Evolutionary conservation across 805 yeast species (phyloP), one percentile per base, ranked within the genome.

Genomic region (Yamadazyma takamatsuzukensis): DNA sequence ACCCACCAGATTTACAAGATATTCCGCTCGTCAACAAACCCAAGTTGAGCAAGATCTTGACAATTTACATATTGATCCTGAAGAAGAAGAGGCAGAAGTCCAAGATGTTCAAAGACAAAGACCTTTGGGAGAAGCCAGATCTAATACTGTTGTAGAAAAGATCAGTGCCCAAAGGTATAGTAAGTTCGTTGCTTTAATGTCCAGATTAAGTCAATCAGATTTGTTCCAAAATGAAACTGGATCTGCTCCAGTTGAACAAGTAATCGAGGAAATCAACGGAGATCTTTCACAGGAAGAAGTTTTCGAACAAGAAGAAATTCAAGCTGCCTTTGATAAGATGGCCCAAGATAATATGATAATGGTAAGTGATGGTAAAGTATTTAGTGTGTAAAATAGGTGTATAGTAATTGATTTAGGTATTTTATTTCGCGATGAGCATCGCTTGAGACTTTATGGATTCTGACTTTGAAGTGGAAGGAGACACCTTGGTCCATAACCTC

Each of bases 221-320:
- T 41, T 60, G 31, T 56, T 63, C 36, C 58, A 55, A 25, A 58
- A 54, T 34, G 58, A 51, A 15, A 39, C 49, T 10, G 58, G 56
- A 25, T 44, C 65, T 5, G 62, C 65, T 18, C 46, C 63, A 7
- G 37, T 49, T 18, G 64, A 61, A 29, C 51, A 43, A 12, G 63
- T 64, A 11, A 41, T 50, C 2, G 56, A 48, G 17, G 52, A 54
- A 15, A 44, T 65, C 29, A 66, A 66, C 42, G 60, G 48, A 27
- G 56, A 43, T 26, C 45, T 65, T 33, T 53, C 57, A 15, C 71
- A 65, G 44, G 72, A 66, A 37, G 71, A 66, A 32, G 40, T 49
- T 13, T 66, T 64, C 41, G 37, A 44, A 18, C 38, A 37, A 4
- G 42, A 34, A 12, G 72, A 66, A 39, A 45, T 63, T 24, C 41